A percentile compares a stretch with the other conserved stretches of the same genome.
Conservation (phyloP, 371 early-diverging fungal genomes). For the Haplosporangium sp. region DNA sequence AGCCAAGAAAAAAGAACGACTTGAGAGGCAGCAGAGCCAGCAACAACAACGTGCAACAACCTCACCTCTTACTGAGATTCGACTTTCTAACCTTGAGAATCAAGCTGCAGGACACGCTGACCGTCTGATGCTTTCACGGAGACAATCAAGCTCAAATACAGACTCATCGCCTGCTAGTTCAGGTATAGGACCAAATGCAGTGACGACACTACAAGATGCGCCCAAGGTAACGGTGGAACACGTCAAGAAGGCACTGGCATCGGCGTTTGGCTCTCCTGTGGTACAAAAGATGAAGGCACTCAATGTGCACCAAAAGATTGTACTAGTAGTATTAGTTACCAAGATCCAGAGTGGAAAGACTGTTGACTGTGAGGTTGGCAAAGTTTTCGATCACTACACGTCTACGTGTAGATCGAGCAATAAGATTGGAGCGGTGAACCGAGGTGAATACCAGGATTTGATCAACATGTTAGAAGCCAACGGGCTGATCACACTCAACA, state of each 20-base stretch:
- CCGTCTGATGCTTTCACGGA: background rate
- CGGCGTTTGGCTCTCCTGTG: conserved; percentile 73
- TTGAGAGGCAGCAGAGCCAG: conserved; percentile 5
- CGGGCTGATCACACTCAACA: conserved; percentile 73
- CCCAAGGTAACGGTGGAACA: conserved; percentile 87
- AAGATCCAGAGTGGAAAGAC: conserved; percentile 59
- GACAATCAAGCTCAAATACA: background rate
- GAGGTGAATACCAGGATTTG: conserved; percentile 83
- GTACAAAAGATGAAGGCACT: conserved; percentile 73
- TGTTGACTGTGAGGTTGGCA: conserved; percentile 62
- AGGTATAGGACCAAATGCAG: background rate
- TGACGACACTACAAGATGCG: conserved; percentile 24
- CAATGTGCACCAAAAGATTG: conserved; percentile 86
- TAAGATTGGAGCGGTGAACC: conserved; percentile 73
- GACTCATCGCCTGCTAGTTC: conserved; percentile 11
- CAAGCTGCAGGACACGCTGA: conserved; percentile 30
- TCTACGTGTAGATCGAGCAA: conserved; percentile 62
- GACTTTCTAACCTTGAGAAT: conserved; percentile 27
- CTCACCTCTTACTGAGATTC: conserved; percentile 33
- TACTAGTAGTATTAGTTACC: conserved; percentile 66
- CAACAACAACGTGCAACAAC: background rate
- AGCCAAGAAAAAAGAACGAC: conserved; percentile 47
- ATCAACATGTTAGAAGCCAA: conserved; percentile 78
- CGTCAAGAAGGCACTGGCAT: conserved; percentile 77
- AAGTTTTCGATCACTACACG: conserved; percentile 70